Evolutionary conservation across 2,329 filamentous ascomycete genomes (phyloP), one percentile per base, ranked within the genome.

Genomic region (Teratosphaeria pseudoeucalypti): DNA sequence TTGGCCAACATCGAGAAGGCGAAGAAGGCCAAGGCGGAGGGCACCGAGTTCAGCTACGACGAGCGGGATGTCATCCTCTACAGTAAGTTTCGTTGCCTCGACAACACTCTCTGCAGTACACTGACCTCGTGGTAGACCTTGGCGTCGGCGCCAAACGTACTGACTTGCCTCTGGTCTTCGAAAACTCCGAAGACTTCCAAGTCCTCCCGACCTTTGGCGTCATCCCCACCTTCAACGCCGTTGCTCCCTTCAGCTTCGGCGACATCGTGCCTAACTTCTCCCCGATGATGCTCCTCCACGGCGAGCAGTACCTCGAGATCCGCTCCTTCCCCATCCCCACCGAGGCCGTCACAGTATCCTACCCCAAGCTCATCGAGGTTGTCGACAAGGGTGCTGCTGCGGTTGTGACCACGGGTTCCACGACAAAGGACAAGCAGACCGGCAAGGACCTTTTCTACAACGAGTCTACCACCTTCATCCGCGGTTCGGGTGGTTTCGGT

Each of bases 251-350:
- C 79, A 85, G 81, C 74, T 82, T 94, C 69, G 84, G 85, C 71
- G 85, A 92, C 60, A 83, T 99, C 62, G 88, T 97, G 32, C 91
- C 92, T 74, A 95, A 97, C 81, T 99, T 96, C 81, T 90, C 85
- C 43, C 92, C 92, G 63, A 96, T 96, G 90, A 96, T 96, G 91
- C 85, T 99, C 56, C 87, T 99, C 27, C 94, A 99, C 78, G 94
- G 94, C 72, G 94, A 99, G 81, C 94, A 99, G 76, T 99, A 92
- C 78, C 89, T 99, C 64, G 94, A 99, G 77, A 83, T 99, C 71
- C 85, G 87, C 72, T 90, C 92, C 75, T 95, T 86, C 79, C 94
- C 94, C 49, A 88, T 97, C 68, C 92, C 92, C 39, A 96, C 92
- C 34, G 82, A 86, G 58, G 91, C 83, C 56, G 86, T 85, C 60